Evolutionary conservation across 805 yeast genomes (phyloP).

Genomic region (Lipomyces yamanashiensis): DNA sequence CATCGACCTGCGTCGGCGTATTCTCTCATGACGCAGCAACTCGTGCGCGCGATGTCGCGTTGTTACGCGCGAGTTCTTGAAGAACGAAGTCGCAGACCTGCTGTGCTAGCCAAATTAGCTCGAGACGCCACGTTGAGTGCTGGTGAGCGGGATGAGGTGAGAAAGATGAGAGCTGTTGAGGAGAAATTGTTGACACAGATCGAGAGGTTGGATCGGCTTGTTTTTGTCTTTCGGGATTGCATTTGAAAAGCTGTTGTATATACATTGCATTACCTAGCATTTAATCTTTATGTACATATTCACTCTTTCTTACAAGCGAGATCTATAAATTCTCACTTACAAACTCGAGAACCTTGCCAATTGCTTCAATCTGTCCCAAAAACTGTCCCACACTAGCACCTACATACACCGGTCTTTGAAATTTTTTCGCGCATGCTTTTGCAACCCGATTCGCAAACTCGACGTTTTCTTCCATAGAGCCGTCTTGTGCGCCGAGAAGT

Average conservation of each 20-base stretch:
- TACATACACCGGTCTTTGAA: conserved; percentile 31
- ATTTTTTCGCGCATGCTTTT: conserved; percentile 11
- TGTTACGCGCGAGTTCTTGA: conserved; percentile 45
- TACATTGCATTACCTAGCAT: too few relatives aligned
- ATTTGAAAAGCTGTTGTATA: neutral
- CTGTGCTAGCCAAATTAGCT: conserved; percentile 76
- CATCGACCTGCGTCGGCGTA: conserved; percentile 61
- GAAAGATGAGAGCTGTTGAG: conserved; percentile 51
- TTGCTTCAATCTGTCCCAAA: conserved; percentile 23
- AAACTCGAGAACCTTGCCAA: conserved; percentile 21
- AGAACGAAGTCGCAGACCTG: conserved; percentile 62
- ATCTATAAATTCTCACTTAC: conserved; percentile 2
- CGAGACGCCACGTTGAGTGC: conserved; percentile 87
- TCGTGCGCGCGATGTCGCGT: conserved; percentile 56
- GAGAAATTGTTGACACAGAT: conserved; percentile 44
- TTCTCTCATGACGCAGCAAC: conserved; percentile 53
- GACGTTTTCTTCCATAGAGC: conserved; percentile 16
- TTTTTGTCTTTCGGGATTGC: conserved; percentile 47
- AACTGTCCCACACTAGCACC: conserved; percentile 23
- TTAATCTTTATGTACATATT: neutral
- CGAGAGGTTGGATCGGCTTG: conserved; percentile 45
- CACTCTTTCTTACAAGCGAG: neutral
- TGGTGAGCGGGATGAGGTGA: conserved; percentile 74
- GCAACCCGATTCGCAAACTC: conserved; percentile 33
- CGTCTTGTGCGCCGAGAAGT: conserved; percentile 24